A percentile compares a stretch with the other conserved stretches of the same genome.
phyloP scores from a whole-genome alignment of 129 eudicot genomes.

The Chrysanthemum lavandulifolium region DNA sequence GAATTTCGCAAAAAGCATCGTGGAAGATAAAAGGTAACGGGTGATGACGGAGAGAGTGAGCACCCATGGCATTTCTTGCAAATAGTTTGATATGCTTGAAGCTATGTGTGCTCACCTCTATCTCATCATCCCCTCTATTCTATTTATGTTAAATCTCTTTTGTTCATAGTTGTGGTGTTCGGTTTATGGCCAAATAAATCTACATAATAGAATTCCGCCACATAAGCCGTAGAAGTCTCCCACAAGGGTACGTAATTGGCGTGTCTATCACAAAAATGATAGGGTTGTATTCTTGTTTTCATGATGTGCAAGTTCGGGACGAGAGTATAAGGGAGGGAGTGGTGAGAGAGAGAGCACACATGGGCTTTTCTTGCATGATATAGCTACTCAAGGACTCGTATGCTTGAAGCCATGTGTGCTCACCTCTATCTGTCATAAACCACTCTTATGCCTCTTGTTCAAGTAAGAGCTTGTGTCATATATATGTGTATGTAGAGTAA shows the following conservation, averaged over 20 bases:
- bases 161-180: not conserved
- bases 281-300: no score
- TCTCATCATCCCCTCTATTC: constrained; percentile 51
- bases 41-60: constrained; percentile 99
- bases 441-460: constrained; percentile 1
- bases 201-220: no score
- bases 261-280: no score
- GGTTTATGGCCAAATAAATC: no score
- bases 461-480: not conserved
- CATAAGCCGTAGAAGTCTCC: no score
- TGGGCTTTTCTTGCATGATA: constrained; percentile 61
- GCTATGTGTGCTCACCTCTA: constrained; percentile 89
- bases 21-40: constrained; percentile 39
- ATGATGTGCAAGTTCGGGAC: not conserved
- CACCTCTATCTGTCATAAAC: constrained; percentile 79
- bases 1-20: no score
- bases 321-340: constrained; percentile 43
- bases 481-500: no score
- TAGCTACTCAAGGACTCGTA: constrained; percentile 12
- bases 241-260: no score
- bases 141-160: not conserved
- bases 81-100: constrained; percentile 51
- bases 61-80: constrained; percentile 82
- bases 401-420: constrained; percentile 83
- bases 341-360: constrained; percentile 99